phyloP scores from a whole-genome alignment of 352 stramenopile species.

The Globisporangium ultimum region DNA sequence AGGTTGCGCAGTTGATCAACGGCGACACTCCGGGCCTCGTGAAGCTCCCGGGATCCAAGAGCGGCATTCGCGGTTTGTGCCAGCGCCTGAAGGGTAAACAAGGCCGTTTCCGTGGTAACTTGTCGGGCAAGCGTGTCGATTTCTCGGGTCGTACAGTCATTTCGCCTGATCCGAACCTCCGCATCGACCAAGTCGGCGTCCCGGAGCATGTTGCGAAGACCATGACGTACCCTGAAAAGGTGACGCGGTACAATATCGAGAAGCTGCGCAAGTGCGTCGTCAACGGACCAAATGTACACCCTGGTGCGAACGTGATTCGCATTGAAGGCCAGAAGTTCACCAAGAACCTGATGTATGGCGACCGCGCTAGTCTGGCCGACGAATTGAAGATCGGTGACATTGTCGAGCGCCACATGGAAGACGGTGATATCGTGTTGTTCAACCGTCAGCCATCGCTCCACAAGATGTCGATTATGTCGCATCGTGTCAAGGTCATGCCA shows the following conservation, averaged over 20 bases:
- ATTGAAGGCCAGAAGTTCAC: constrained; percentile 86
- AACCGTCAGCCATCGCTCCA: constrained; percentile 99
- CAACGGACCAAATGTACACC: constrained; percentile 95
- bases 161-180: constrained; percentile 98
- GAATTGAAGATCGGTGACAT: constrained; percentile 97
- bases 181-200: constrained; percentile 94
- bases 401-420: constrained; percentile 99
- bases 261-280: constrained; percentile 93
- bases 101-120: constrained; percentile 98
- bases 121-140: constrained; percentile 98
- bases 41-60: constrained; percentile 90
- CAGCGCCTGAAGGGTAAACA: constrained; percentile 98
- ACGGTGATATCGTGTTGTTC: constrained; percentile 99
- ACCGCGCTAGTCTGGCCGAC: constrained; percentile 91
- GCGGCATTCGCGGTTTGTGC: constrained; percentile 96
- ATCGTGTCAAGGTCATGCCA: constrained; percentile 91
- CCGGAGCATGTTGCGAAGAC: constrained; percentile 95
- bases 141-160: constrained; percentile 99
- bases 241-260: constrained; percentile 98
- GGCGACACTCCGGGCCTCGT: constrained; percentile 97
- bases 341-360: constrained; percentile 93
- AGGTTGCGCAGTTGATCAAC: constrained; percentile 98
- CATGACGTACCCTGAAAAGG: constrained; percentile 98
- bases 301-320: constrained; percentile 94
- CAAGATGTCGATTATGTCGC: constrained; percentile 99